phyloP scores from a whole-genome alignment of 768 basidiomycete species.

The Lactifluus piperatus region DNA sequence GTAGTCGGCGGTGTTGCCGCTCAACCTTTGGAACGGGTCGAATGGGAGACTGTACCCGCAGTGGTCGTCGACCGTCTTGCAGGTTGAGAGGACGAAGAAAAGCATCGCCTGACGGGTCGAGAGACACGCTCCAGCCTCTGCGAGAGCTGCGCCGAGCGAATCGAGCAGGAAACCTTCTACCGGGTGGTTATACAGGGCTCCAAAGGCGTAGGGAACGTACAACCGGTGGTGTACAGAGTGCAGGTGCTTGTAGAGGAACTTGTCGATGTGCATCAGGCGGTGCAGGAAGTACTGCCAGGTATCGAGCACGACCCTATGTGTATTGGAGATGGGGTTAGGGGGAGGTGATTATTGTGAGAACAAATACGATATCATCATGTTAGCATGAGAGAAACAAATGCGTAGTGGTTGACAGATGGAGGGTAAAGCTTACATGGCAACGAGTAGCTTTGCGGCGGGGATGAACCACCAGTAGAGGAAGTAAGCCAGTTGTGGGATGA shows the following conservation, averaged over 20 bases:
- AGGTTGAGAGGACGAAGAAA: slow-evolving; percentile 72
- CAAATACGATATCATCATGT: neutral
- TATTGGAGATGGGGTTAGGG: too few relatives aligned
- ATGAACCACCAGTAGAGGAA: slow-evolving; percentile 91
- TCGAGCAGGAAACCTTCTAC: slow-evolving; percentile 91
- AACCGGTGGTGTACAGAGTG: slow-evolving; percentile 95
- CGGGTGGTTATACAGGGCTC: slow-evolving; percentile 96
- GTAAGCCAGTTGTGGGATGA: slow-evolving; percentile 38
- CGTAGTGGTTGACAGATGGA: too few relatives aligned
- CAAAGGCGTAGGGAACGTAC: slow-evolving; percentile 95
- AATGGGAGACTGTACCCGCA: slow-evolving; percentile 86
- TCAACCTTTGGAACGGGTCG: slow-evolving; percentile 84
- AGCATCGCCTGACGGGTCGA: slow-evolving; percentile 75
- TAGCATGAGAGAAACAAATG: too few relatives aligned
- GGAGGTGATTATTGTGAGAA: neutral
- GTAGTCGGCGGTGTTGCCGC: slow-evolving; percentile 88
- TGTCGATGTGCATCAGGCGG: slow-evolving; percentile 84
- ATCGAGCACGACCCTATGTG: slow-evolving; percentile 93
- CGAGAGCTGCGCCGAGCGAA: slow-evolving; percentile 66
- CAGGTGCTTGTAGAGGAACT: slow-evolving; percentile 82
- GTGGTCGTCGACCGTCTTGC: slow-evolving; percentile 95
- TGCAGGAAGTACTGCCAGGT: slow-evolving; percentile 99
- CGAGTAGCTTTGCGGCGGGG: slow-evolving; percentile 59
- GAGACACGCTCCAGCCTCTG: slow-evolving; percentile 61
- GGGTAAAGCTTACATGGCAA: slow-evolving; percentile 63